Base-by-base conservation (phyloP, 179 eudicot species). In the Silene noctiflora region DNA sequence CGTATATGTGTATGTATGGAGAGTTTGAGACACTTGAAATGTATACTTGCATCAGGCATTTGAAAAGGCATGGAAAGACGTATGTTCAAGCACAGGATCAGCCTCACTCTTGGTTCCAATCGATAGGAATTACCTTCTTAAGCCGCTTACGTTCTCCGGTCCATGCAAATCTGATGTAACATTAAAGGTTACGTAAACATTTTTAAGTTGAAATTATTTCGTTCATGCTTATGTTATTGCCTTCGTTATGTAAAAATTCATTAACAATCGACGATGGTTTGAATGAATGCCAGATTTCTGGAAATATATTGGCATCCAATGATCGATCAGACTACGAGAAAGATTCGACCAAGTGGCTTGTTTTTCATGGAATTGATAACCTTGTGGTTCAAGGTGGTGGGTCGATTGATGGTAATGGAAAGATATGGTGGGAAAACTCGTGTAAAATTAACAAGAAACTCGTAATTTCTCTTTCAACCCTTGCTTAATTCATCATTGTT, bases 371-470 rank as follows among this genome's bases (percentile, higher is more conserved):
- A 16, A 31, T 89, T 16, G 22, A 65, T 12, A 74, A 84, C 53
- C 78, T 89, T 11, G 51, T 44, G 0, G 81, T 92, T 19, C 46
- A 63, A 73, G 97, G 97, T 16, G 78, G 81, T 35, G 96, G 95
- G 67, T 77, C 79, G 24, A 77, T 92, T 64, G 83, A 92, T 71
- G 97, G 97, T 17, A 89, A 85, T 79, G 97, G 96, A 12, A 51
- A 78, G 35, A 83, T 83, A 29, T 92, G 97, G 97, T 92, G 97
- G 97, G 42, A 78, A 17, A 86, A 82, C 11, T 87, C 95, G 53
- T 92, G 97, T 82, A 90, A 92, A 84, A 69, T 82, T 69, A 71
- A 90, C 75, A 77, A 81, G 33, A 77, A 56, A 2, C 77, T 53
- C 7, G 95, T 89, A 89, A 63, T 87, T 1, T 55, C 9, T 55